Conservation (phyloP, 306 rosid species). For the Quercus berberidifolia region DNA sequence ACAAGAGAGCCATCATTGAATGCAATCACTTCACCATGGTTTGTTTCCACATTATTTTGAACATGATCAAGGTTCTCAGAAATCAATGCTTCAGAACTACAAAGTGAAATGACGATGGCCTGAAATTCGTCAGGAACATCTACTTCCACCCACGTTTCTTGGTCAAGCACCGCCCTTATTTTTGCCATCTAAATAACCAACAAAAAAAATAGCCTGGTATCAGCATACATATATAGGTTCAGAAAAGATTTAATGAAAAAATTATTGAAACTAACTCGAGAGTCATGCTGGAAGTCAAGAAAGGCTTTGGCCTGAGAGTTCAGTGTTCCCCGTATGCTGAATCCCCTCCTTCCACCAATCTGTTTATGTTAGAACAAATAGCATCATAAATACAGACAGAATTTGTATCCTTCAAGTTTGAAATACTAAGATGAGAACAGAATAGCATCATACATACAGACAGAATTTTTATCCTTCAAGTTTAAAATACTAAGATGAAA, state of each 20-base stretch:
- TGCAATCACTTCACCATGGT: constrained; percentile 38
- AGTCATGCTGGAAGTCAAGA: constrained; percentile 95
- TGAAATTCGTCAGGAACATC: constrained; percentile 99
- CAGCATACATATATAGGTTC: neutral
- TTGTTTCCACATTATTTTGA: constrained; percentile 42
- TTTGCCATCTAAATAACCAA: constrained; percentile 72
- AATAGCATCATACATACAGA: no score
- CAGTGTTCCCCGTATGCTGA: constrained; percentile 95
- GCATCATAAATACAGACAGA: constrained; percentile 25
- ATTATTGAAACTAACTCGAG: constrained; percentile 64
- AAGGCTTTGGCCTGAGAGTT: constrained; percentile 99
- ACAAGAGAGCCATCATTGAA: constrained; percentile 27
- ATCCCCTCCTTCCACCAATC: constrained; percentile 99
- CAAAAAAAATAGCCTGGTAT: constrained; percentile 27
- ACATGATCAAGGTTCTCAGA: constrained; percentile 48
- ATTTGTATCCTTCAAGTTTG: constrained; percentile 11
- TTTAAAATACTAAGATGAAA: constrained; percentile 15
- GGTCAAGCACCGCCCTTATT: constrained; percentile 95
- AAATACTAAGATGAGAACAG: constrained; percentile 7
- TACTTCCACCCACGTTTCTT: constrained; percentile 98
- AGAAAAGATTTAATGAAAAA: constrained; percentile 5
- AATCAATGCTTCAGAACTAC: constrained; percentile 43
- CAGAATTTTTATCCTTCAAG: constrained; percentile 4
- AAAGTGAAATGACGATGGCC: constrained; percentile 55
- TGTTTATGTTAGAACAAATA: constrained; percentile 38